Evolutionary conservation across 2,329 filamentous ascomycete genomes (phyloP).

Genomic region (Albophoma yamanashiensis): DNA sequence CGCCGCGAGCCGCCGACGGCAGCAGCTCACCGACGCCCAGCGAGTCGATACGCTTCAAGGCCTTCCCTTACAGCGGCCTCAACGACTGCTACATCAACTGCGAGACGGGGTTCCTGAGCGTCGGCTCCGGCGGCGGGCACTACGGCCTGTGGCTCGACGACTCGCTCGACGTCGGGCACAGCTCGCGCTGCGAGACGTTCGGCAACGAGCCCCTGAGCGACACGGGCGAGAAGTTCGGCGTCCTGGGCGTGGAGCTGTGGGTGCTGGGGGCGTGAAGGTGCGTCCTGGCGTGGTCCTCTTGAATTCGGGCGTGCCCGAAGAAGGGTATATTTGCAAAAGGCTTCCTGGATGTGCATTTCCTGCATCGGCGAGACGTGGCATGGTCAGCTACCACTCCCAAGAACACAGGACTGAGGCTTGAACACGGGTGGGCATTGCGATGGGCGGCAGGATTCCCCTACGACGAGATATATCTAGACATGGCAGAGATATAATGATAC

Average conservation of each 20-base stretch:
- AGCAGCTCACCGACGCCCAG: constrained; percentile 24
- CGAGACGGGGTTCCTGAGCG: constrained; percentile 71
- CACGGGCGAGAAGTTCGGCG: constrained; percentile 82
- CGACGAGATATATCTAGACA: not conserved
- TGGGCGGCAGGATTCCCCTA: not conserved
- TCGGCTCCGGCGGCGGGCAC: constrained; percentile 80
- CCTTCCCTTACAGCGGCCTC: constrained; percentile 88
- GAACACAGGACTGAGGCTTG: not conserved
- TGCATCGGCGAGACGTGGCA: not conserved
- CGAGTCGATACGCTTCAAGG: constrained; percentile 85
- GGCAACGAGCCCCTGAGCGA: constrained; percentile 91
- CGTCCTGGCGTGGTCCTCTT: not conserved
- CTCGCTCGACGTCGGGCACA: constrained; percentile 72
- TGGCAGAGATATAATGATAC: not conserved
- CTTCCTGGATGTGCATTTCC: not conserved
- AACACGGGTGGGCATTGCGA: not conserved
- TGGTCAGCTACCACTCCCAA: not conserved
- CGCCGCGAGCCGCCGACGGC: constrained; percentile 7
- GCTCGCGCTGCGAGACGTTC: constrained; percentile 78
- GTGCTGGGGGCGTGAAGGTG: constrained; percentile 54
- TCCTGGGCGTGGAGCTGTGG: constrained; percentile 90
- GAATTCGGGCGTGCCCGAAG: not conserved
- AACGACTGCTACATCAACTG: constrained; percentile 98
- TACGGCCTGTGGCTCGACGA: constrained; percentile 94
- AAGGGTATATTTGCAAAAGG: no score